phyloP scores from a whole-genome alignment of 2,329 filamentous ascomycete species.

The Coniochaeta pulveracea region DNA sequence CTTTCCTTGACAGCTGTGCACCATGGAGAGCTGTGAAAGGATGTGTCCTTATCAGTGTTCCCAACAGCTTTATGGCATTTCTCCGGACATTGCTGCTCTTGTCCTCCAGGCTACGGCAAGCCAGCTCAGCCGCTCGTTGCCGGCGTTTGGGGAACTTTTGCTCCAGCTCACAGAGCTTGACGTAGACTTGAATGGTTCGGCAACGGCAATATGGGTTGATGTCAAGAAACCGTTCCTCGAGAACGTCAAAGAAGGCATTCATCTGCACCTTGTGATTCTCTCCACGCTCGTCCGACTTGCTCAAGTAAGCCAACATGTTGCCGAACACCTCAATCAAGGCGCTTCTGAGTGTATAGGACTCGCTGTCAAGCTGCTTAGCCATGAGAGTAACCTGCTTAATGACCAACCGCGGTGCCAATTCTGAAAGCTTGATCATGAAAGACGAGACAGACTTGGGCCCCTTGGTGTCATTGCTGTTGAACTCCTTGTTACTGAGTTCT shows the following conservation, averaged over 20 bases:
- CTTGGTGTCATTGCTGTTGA: constrained; percentile 90
- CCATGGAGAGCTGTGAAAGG: constrained; percentile 90
- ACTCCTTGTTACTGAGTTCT: constrained; percentile 94
- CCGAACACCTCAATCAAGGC: constrained; percentile 95
- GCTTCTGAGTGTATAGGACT: constrained; percentile 90
- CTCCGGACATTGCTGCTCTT: constrained; percentile 95
- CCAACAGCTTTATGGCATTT: constrained; percentile 88
- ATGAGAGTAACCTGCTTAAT: constrained; percentile 97
- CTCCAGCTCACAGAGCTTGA: constrained; percentile 85
- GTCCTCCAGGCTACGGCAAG: constrained; percentile 82
- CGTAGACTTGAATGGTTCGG: constrained; percentile 84
- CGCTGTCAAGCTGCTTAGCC: constrained; percentile 89
- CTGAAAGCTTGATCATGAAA: constrained; percentile 87
- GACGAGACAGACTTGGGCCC: constrained; percentile 93
- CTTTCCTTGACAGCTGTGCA: constrained; percentile 70
- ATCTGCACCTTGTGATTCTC: constrained; percentile 93
- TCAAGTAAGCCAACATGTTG: constrained; percentile 85
- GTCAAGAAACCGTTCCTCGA: constrained; percentile 92
- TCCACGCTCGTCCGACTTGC: constrained; percentile 78
- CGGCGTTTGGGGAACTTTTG: constrained; percentile 91
- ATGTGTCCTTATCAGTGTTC: constrained; percentile 82
- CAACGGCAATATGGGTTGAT: constrained; percentile 94
- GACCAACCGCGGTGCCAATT: constrained; percentile 79
- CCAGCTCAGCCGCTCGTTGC: constrained; percentile 77
- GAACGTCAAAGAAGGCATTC: constrained; percentile 91